Evolutionary conservation across 805 yeast species (phyloP).

Genomic region (Pichia eremophila): DNA sequence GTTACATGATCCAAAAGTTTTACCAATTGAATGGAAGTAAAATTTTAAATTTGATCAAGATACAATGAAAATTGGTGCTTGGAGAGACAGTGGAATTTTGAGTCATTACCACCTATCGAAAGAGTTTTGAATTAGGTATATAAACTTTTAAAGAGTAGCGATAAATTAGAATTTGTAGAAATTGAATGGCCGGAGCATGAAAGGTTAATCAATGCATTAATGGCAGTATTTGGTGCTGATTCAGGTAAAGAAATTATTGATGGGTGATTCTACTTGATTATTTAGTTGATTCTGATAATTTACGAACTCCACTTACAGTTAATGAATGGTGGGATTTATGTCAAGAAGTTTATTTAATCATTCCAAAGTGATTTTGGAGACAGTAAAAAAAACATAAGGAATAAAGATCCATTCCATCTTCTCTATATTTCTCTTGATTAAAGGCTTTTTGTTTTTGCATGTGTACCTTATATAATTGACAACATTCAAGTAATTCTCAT

Average conservation of each 20-base stretch:
- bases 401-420: too few relatives aligned
- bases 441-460: too few relatives aligned
- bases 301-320: slow-evolving; percentile 6
- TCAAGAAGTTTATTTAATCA: slow-evolving; percentile 23
- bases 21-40: slow-evolving; percentile 38
- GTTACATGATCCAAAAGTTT: slow-evolving; percentile 36
- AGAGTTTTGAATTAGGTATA: slow-evolving; percentile 31
- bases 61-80: slow-evolving; percentile 35
- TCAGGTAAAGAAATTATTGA: slow-evolving; percentile 24
- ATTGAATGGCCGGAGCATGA: slow-evolving; percentile 35
- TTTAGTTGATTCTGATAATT: slow-evolving; percentile 6
- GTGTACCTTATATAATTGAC: too few relatives aligned
- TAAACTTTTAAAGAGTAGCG: slow-evolving; percentile 14
- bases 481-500: too few relatives aligned
- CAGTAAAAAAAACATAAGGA: not conserved
- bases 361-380: slow-evolving; percentile 4
- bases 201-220: slow-evolving; percentile 14
- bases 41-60: not conserved
- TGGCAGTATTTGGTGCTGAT: slow-evolving; percentile 35
- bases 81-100: slow-evolving; percentile 33
- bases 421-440: too few relatives aligned
- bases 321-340: slow-evolving; percentile 34
- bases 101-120: slow-evolving; percentile 43
- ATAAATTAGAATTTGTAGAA: slow-evolving; percentile 35
- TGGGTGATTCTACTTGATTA: slow-evolving; percentile 15